Evolutionary conservation across 495 filamentous ascomycete genomes (phyloP).

Genomic region (Geopyxis carbonaria): DNA sequence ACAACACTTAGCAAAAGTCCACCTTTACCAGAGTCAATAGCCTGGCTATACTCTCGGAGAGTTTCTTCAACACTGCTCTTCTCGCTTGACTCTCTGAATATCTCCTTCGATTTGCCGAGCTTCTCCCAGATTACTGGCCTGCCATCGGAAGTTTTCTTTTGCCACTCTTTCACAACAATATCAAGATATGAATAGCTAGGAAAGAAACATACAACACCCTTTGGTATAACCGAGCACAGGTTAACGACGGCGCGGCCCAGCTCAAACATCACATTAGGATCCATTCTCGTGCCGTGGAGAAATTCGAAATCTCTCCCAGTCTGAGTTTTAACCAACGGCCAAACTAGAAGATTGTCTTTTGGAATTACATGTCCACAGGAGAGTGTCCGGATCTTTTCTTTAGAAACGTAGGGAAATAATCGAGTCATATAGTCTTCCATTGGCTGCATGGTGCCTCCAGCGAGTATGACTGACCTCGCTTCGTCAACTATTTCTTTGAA

Average conservation of each 20-base stretch:
- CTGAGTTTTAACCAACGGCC: slow-evolving; percentile 39
- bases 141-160: slow-evolving; percentile 25
- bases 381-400: slow-evolving; percentile 52
- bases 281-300: slow-evolving; percentile 57
- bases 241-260: slow-evolving; percentile 57
- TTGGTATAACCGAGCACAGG: slow-evolving; percentile 56
- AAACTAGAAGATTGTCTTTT: slow-evolving; percentile 56
- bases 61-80: slow-evolving; percentile 40
- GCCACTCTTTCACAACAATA: slow-evolving; percentile 53
- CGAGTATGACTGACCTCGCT: slow-evolving; percentile 75
- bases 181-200: slow-evolving; percentile 84
- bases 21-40: slow-evolving; percentile 49
- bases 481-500: slow-evolving; percentile 78
- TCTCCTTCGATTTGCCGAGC: slow-evolving; percentile 40
- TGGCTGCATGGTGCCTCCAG: slow-evolving; percentile 95
- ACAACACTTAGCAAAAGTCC: slow-evolving; percentile 85
- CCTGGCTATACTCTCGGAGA: slow-evolving; percentile 51
- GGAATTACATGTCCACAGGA: slow-evolving; percentile 95
- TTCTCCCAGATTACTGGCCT: slow-evolving; percentile 35
- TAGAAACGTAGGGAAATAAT: slow-evolving; percentile 59
- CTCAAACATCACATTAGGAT: slow-evolving; percentile 45
- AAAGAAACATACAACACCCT: slow-evolving; percentile 92
- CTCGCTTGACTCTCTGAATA: slow-evolving; percentile 51
- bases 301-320: slow-evolving; percentile 60
- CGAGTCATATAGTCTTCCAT: slow-evolving; percentile 77